phyloP scores from a whole-genome alignment of 352 stramenopile genomes.

The Globisporangium heterothallicum region DNA sequence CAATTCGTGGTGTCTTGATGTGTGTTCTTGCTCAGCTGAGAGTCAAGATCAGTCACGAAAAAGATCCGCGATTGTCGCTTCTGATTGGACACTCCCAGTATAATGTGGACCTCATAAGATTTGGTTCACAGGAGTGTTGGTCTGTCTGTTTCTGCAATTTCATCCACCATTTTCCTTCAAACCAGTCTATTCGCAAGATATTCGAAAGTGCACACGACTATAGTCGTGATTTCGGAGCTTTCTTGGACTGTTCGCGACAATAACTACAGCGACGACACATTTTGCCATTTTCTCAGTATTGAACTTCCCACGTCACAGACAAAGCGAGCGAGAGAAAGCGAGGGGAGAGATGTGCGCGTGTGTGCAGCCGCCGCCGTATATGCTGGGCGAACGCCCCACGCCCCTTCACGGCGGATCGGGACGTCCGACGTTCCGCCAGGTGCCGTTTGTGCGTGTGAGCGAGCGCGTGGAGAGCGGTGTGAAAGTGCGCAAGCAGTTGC shows the following conservation, averaged over 20 bases:
- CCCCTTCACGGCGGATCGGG: conserved; percentile 45
- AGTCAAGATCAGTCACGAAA: not conserved
- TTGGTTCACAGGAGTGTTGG: not conserved
- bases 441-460: conserved; percentile 75
- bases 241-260: not conserved
- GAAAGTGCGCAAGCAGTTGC: conserved; percentile 76
- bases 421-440: conserved; percentile 62
- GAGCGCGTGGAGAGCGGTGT: conserved; percentile 77
- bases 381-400: conserved; percentile 71
- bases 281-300: not conserved
- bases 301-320: not conserved
- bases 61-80: not conserved
- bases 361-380: conserved; percentile 63
- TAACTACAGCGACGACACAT: not conserved
- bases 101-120: not conserved
- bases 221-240: too few species aligned
- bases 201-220: too few species aligned
- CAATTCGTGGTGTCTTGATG: too few species aligned
- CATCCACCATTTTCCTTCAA: too few species aligned
- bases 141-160: too few species aligned
- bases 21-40: not conserved
- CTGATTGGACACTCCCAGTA: not conserved
- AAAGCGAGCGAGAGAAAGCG: too few species aligned
- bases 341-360: conserved; percentile 13
- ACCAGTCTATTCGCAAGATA: not conserved